A percentile compares a stretch with the other conserved stretches of the same genome.
These are phyloP conservation scores for Plasmopara viticola DNA, from an alignment of 352 stramenopile species.

Conservation along the genomic window DNA sequence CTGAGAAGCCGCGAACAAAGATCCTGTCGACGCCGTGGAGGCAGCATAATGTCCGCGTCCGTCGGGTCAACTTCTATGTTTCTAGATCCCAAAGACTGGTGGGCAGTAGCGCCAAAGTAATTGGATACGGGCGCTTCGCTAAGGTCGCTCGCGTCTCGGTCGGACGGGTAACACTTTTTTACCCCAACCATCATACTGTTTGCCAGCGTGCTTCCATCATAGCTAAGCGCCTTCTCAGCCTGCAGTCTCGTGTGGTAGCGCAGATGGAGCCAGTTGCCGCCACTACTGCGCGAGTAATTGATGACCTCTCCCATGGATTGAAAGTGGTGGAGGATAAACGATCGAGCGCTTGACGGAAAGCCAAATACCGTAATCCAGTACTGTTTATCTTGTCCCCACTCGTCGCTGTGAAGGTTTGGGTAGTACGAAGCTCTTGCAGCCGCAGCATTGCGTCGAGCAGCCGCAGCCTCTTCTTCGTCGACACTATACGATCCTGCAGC, in stretches of 20 bases:
- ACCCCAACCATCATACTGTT: constrained; percentile 76
- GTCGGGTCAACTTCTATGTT: constrained; percentile 73
- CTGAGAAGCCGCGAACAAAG: constrained; percentile 75
- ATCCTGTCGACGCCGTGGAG: constrained; percentile 56
- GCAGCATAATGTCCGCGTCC: constrained; percentile 79
- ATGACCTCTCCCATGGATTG: constrained; percentile 67
- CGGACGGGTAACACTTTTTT: constrained; percentile 68
- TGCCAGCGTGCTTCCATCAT: constrained; percentile 54
- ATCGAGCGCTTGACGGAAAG: constrained; percentile 54
- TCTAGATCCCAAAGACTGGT: constrained; percentile 39
- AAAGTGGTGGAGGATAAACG: constrained; percentile 71
- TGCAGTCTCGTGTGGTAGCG: constrained; percentile 75
- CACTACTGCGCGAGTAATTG: constrained; percentile 52
- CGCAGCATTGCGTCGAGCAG: constrained; percentile 16
- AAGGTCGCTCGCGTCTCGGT: constrained; percentile 44
- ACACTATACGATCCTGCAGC: constrained; percentile 26
- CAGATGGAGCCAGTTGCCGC: constrained; percentile 75
- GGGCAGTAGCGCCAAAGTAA: constrained; percentile 43
- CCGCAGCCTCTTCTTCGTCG: constrained; percentile 21
- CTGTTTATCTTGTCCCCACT: constrained; percentile 74
- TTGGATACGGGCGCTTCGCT: constrained; percentile 53
- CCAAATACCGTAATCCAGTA: constrained; percentile 83
- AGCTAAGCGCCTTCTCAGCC: constrained; percentile 72
- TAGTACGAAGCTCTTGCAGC: constrained; percentile 30
- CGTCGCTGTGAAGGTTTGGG: constrained; percentile 50